Evolutionary conservation across 2,329 filamentous ascomycete species (phyloP).

Genomic region (Colletotrichum cordylinicola): DNA sequence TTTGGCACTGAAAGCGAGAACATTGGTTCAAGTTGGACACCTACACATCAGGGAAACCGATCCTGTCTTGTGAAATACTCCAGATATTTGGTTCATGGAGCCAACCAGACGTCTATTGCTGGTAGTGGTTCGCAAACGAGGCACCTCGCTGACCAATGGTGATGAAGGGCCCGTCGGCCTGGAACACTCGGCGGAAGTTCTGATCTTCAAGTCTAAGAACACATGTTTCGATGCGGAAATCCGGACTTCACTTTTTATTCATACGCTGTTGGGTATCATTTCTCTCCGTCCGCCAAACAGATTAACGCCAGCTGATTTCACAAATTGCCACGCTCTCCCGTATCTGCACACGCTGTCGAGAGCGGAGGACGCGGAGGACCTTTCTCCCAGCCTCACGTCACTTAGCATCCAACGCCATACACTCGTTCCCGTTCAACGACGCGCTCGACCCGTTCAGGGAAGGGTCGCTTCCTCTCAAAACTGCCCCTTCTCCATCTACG

Average conservation of each 20-base stretch:
- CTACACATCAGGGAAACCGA: not conserved
- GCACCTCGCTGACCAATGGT: not conserved
- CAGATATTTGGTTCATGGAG: not conserved
- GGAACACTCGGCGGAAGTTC: not conserved
- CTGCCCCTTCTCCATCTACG: conserved; percentile 9
- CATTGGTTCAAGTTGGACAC: accelerated
- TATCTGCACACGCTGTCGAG: not conserved
- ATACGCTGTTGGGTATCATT: not conserved
- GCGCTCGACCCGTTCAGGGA: not conserved
- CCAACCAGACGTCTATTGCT: not conserved
- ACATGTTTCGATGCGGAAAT: not conserved
- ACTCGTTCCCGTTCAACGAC: not conserved
- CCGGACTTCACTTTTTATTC: not conserved
- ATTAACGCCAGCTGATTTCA: not conserved
- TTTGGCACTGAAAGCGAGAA: not conserved
- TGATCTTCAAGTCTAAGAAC: not conserved
- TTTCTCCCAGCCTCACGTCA: not conserved
- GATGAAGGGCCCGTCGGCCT: not conserved
- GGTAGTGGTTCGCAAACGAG: not conserved
- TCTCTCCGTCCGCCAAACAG: not conserved
- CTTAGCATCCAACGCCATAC: not conserved
- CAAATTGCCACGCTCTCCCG: not conserved
- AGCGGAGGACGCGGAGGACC: not conserved
- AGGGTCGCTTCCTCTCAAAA: not conserved
- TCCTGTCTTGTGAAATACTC: not conserved